Evolutionary conservation across 441 rosid species (phyloP).

Genomic region (Erysimum pusillum): DNA sequence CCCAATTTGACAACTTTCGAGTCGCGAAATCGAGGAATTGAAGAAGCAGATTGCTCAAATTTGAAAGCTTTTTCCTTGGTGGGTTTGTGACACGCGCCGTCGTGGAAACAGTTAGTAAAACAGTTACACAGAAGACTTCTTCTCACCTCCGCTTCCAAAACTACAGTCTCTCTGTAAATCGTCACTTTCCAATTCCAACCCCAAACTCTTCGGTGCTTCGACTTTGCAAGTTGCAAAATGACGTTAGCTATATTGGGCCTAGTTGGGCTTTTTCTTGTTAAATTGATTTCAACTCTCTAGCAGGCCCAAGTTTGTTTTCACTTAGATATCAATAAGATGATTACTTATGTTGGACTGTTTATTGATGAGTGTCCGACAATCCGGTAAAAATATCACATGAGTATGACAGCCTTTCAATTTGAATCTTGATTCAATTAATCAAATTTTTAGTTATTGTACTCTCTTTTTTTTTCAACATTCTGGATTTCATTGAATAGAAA

Average conservation of each 20-base stretch:
- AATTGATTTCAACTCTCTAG: not conserved
- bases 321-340: no score
- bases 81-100: conserved; percentile 30
- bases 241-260: conserved; percentile 7
- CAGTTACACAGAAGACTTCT: not conserved
- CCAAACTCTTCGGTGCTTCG: conserved; percentile 11
- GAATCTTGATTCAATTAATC: no score
- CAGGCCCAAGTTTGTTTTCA: conserved; percentile 1
- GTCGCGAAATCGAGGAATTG: not conserved
- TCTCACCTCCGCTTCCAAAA: conserved; percentile 6
- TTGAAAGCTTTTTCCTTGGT: not conserved
- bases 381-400: no score
- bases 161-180: not conserved
- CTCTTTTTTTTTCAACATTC: not conserved
- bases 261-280: not conserved
- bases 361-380: no score
- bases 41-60: conserved; percentile 1
- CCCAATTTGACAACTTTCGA: not conserved
- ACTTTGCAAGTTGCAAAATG: conserved; percentile 2
- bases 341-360: no score
- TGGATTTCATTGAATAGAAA: not conserved
- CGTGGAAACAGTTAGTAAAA: conserved; percentile 16
- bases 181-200: not conserved
- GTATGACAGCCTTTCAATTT: no score
- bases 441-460: not conserved